Conservation (phyloP, 2,329 filamentous ascomycete genomes). For the Daldinia eschscholtzii region DNA sequence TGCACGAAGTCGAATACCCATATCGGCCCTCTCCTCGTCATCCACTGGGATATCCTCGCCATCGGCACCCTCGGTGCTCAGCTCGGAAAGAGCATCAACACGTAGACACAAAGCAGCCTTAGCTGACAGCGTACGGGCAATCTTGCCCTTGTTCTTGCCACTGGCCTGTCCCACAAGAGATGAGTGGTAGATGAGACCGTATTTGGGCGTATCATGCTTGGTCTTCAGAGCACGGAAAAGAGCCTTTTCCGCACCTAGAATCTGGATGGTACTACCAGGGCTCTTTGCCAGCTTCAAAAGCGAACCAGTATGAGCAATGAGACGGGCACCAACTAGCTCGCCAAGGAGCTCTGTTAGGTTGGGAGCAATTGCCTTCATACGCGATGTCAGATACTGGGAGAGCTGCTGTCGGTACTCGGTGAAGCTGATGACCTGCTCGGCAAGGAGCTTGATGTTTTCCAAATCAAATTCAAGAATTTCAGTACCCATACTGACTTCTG, state of each 20-base stretch:
- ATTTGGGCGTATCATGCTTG: constrained; percentile 99
- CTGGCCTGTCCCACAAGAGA: constrained; percentile 96
- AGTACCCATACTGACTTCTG: constrained; percentile 98
- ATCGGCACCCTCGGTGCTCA: constrained; percentile 73
- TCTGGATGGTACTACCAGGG: constrained; percentile 95
- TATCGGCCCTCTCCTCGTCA: constrained; percentile 87
- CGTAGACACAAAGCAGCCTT: constrained; percentile 94
- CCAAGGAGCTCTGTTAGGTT: constrained; percentile 95
- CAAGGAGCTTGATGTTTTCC: constrained; percentile 90
- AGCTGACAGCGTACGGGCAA: constrained; percentile 93
- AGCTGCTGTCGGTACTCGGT: constrained; percentile 91
- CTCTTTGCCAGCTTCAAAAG: constrained; percentile 95
- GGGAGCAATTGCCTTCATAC: constrained; percentile 97
- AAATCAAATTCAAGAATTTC: constrained; percentile 95
- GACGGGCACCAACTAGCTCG: constrained; percentile 90
- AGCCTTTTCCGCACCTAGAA: constrained; percentile 97
- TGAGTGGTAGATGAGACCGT: constrained; percentile 93
- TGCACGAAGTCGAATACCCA: constrained; percentile 79
- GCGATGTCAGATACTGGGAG: constrained; percentile 87
- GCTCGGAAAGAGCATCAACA: constrained; percentile 88
- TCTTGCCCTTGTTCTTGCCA: constrained; percentile 99
- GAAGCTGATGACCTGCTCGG: constrained; percentile 92
- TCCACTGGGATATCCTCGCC: constrained; percentile 70
- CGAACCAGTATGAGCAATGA: constrained; percentile 95
- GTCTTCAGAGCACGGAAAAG: constrained; percentile 98